Evolutionary conservation across 2,329 filamentous ascomycete species (phyloP), one percentile per base, ranked within the genome.

Genomic region (Cladosporium sp.): DNA sequence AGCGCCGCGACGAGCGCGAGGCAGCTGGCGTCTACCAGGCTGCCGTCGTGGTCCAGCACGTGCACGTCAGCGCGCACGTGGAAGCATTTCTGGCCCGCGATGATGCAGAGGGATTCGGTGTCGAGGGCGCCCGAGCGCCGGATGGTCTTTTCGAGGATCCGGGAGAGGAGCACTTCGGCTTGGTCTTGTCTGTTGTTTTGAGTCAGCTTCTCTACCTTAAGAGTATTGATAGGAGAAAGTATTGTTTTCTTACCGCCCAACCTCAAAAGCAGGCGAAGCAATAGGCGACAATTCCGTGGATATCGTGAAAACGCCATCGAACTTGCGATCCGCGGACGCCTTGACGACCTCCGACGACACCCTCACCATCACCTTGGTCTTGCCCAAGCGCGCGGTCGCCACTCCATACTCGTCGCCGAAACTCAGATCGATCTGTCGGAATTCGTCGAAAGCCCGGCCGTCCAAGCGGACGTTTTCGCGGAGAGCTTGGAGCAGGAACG

Each of bases 291-390:
- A 82, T 69, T 97, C 93, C 52, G 91, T 87, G 50, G 85, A 81
- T 67, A 97, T 96, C 61, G 85, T 90, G 76, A 97, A 97, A 70
- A 95, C 81, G 68, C 93, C 93, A 69, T 97, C 93, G 67, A 95
- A 95, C 55, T 91, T 92, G 58, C 92, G 86, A 72, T 97, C 92
- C 49, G 86, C 72, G 66, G 86, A 89, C 41, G 93, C 92, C 37
- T 87, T 83, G 9, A 87, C 87, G 56, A 97, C 87, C 73, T 95
- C 89, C 58, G 90, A 87, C 2, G 90, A 92, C 55, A 95, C 86
- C 57, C 88, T 87, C 52, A 86, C 89, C 56, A 95, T 75, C 54
- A 96, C 82, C 64, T 91, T 95, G 53, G 93, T 97, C 75, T 92
- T 95, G 61, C 93, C 93, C 58, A 96, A 74, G 59, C 84, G 81